Conservation (phyloP, 257 asterid species). For the Fraxinus excelsior region DNA sequence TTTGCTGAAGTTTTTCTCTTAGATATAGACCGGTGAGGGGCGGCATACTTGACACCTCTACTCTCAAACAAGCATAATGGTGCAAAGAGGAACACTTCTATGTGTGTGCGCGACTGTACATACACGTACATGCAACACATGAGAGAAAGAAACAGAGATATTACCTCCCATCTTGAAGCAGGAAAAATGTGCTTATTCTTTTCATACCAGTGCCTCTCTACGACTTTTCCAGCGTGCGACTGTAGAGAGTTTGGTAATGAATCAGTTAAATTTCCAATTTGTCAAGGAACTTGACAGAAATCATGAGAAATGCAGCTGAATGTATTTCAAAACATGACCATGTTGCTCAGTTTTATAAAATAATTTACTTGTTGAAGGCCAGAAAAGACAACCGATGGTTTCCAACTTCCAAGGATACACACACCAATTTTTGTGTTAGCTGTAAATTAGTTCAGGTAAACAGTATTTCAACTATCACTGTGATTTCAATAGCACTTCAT, state of each 20-base stretch:
- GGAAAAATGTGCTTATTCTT: conserved; percentile 99
- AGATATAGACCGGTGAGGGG: no score
- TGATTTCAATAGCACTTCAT: neutral
- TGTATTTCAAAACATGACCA: neutral
- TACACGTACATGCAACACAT: no score
- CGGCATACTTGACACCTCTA: neutral
- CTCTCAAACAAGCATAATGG: neutral
- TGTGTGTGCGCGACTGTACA: neutral
- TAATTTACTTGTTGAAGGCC: neutral
- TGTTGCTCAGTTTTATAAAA: neutral
- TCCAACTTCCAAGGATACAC: neutral
- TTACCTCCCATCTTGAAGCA: conserved; percentile 99
- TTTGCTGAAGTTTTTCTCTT: no score
- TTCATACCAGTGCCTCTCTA: conserved; percentile 98
- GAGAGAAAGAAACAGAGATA: neutral
- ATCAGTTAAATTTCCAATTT: conserved; percentile 6
- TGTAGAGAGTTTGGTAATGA: conserved; percentile 31
- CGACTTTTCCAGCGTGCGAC: conserved; percentile 99
- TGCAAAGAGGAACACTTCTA: neutral
- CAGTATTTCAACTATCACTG: neutral
- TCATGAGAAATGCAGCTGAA: neutral
- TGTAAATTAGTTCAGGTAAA: neutral
- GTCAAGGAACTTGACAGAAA: conserved; percentile 11
- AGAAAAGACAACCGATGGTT: neutral
- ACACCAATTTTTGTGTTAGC: neutral